phyloP scores from a whole-genome alignment of 306 rosid species.

The Dryas alaskensis region DNA sequence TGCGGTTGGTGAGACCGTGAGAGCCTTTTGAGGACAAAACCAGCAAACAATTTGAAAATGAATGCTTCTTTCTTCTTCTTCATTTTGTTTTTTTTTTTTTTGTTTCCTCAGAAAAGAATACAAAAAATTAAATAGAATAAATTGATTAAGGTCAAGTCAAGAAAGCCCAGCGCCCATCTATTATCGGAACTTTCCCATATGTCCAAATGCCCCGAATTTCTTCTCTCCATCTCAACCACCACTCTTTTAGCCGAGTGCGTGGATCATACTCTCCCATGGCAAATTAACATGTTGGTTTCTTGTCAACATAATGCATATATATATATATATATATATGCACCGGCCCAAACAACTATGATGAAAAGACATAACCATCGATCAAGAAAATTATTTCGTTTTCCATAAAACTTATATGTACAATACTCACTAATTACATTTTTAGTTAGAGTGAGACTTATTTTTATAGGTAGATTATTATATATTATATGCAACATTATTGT shows the following conservation, averaged over 20 bases:
- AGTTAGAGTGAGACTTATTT: no score
- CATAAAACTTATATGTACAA: no score
- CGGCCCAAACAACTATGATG: no score
- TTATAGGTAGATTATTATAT: no score
- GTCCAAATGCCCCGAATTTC: constrained; percentile 36
- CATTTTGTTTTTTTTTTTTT: neutral
- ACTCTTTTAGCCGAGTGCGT: neutral
- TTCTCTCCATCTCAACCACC: neutral
- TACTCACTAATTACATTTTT: no score
- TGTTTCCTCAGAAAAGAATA: neutral
- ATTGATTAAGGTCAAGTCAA: constrained; percentile 32
- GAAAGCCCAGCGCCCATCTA: constrained; percentile 39
- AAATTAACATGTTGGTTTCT: neutral
- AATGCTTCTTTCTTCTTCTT: no score
- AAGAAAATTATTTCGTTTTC: no score
- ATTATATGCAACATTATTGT: no score
- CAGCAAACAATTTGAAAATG: neutral
- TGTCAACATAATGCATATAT: no score
- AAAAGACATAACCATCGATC: no score
- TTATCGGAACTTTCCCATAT: constrained; percentile 19
- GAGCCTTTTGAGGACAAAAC: constrained; percentile 19
- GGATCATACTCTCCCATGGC: neutral
- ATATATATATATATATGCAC: no score
- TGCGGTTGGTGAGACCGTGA: constrained; percentile 34
- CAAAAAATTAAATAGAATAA: neutral